Evolutionary conservation across 192 early-diverging fungal species (phyloP).

Genomic region (Kickxella alabastrina): DNA sequence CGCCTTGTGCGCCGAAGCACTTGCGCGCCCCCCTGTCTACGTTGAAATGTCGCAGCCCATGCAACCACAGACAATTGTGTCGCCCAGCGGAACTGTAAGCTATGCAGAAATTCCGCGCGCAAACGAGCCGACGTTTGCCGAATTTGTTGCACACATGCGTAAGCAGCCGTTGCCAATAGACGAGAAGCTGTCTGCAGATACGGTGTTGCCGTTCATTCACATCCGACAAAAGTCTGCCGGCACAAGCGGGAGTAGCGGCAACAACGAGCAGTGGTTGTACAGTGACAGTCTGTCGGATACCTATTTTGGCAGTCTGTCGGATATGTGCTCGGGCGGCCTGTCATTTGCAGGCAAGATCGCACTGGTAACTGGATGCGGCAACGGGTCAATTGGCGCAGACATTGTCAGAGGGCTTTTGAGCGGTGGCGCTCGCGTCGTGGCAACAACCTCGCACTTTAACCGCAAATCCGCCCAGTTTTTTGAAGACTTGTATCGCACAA

Average conservation of each 20-base stretch:
- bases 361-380: conserved; percentile 87
- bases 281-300: conserved; percentile 61
- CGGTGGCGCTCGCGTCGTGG: conserved; percentile 87
- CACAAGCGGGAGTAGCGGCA: conserved; percentile 37
- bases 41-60: conserved; percentile 79
- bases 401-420: conserved; percentile 84
- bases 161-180: conserved; percentile 55
- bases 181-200: conserved; percentile 53
- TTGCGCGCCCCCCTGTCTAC: conserved; percentile 70
- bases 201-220: conserved; percentile 37
- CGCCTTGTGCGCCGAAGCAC: conserved; percentile 71
- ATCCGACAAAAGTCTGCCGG: conserved; percentile 8
- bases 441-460: conserved; percentile 88
- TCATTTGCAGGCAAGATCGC: conserved; percentile 79
- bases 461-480: conserved; percentile 74
- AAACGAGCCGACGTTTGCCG: conserved; percentile 70
- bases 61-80: conserved; percentile 67
- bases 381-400: conserved; percentile 87
- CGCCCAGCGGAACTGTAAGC: conserved; percentile 65
- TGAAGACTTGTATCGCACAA: conserved; percentile 79
- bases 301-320: conserved; percentile 71
- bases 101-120: conserved; percentile 78
- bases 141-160: conserved; percentile 80
- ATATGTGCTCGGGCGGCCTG: conserved; percentile 70
- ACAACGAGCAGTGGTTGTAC: conserved; percentile 68